Evolutionary conservation across 2,329 filamentous ascomycete species (phyloP).

Genomic region (Xylariaceae sp.): DNA sequence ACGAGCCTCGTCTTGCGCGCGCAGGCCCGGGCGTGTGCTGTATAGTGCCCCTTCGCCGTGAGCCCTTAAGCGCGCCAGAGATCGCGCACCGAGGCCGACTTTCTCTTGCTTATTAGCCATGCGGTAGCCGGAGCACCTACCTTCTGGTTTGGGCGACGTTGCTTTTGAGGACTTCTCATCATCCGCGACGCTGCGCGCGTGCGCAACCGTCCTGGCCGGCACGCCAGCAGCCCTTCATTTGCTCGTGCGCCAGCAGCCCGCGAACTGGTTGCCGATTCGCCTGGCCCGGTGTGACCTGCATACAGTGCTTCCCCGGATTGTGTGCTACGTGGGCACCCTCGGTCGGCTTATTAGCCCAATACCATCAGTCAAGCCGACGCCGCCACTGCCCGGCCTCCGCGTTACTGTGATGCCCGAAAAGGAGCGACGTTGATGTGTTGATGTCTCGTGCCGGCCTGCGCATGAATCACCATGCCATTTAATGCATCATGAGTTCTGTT

Average conservation of each 20-base stretch:
- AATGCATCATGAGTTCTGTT: constrained; percentile 35
- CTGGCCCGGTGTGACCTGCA: constrained; percentile 8
- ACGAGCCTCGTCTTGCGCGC: not conserved
- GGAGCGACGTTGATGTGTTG: constrained; percentile 7
- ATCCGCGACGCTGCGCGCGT: constrained; percentile 6
- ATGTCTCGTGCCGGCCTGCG: constrained; percentile 8
- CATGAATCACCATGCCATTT: constrained; percentile 17
- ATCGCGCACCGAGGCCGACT: constrained; percentile 5
- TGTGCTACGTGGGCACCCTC: constrained; percentile 15
- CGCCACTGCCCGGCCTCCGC: constrained; percentile 15
- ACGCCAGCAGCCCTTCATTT: constrained; percentile 2
- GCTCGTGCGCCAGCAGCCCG: constrained; percentile 7
- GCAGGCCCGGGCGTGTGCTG: not conserved
- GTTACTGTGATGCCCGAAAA: constrained; percentile 8
- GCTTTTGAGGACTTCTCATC: constrained; percentile 6
- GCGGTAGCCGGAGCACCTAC: constrained; percentile 10
- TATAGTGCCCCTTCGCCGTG: not conserved
- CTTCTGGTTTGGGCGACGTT: constrained; percentile 9
- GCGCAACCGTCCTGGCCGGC: constrained; percentile 7
- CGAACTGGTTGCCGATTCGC: not conserved
- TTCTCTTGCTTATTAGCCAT: constrained; percentile 12
- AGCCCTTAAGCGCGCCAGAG: not conserved
- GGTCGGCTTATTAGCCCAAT: constrained; percentile 13
- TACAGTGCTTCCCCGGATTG: constrained; percentile 17
- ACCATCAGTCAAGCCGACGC: constrained; percentile 13